Conservation (phyloP, 2,329 filamentous ascomycete genomes). For the Aurifilum marmelostoma region DNA sequence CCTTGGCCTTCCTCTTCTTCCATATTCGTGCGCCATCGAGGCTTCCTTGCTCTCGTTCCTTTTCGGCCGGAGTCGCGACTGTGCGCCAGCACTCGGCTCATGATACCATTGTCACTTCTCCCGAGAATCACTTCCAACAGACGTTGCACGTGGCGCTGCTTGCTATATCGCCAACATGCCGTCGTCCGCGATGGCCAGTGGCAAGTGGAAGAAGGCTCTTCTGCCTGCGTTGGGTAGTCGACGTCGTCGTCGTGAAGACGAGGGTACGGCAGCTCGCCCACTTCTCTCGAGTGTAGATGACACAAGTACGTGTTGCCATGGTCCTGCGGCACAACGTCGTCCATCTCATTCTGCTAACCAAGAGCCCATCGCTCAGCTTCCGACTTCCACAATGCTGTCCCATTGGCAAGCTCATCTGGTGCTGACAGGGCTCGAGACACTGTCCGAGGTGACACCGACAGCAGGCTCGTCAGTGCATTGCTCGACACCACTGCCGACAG, state of each 20-base stretch:
- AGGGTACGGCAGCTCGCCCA: not conserved
- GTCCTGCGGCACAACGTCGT: no score
- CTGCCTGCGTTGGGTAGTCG: conserved; percentile 21
- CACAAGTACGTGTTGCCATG: conserved; percentile 16
- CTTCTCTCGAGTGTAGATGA: conserved; percentile 14
- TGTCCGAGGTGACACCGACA: conserved; percentile 6
- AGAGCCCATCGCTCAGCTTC: conserved; percentile 5
- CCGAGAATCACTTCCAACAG: not conserved
- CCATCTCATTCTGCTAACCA: not conserved
- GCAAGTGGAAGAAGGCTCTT: conserved; percentile 27
- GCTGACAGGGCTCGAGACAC: not conserved
- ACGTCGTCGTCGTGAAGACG: conserved; percentile 17
- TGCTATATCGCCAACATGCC: conserved; percentile 5
- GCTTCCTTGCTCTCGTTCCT: not conserved
- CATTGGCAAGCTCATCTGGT: not conserved
- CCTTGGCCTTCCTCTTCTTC: not conserved
- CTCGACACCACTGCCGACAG: conserved; percentile 22
- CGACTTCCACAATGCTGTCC: conserved; percentile 7
- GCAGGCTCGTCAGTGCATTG: conserved; percentile 24
- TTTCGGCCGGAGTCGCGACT: not conserved
- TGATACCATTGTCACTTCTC: not conserved
- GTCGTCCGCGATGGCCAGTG: conserved; percentile 7
- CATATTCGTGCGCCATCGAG: not conserved
- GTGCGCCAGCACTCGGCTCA: not conserved
- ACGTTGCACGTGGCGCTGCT: not conserved